These are phyloP conservation scores for Solanum verrucosum DNA, from an alignment of 257 asterid genomes.

Conservation along the genomic window DNA sequence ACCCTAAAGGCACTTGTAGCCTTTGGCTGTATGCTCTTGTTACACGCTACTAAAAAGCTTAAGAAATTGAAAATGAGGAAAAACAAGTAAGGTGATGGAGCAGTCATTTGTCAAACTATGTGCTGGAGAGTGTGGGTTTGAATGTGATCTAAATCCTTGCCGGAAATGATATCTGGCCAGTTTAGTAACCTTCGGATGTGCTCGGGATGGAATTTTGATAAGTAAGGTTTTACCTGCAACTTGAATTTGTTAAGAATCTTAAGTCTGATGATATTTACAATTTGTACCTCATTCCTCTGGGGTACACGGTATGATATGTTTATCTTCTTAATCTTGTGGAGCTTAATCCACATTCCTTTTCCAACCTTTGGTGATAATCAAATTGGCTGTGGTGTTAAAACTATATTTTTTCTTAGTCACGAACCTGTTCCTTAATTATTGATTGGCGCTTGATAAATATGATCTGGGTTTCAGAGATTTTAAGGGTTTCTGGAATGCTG, in stretches of 20 bases:
- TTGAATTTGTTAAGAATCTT: background rate
- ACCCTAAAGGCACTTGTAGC: background rate
- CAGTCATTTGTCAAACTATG: background rate
- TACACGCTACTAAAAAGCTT: background rate
- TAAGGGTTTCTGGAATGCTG: constrained; percentile 70
- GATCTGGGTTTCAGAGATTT: constrained; percentile 36
- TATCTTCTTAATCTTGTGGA: background rate
- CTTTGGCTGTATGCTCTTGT: background rate
- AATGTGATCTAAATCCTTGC: background rate
- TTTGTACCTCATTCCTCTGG: background rate
- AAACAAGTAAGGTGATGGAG: background rate
- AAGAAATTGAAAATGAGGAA: background rate
- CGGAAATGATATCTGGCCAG: background rate
- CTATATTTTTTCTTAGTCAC: background rate
- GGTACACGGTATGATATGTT: background rate
- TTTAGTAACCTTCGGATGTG: background rate
- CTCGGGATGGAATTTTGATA: background rate
- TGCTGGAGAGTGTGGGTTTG: background rate
- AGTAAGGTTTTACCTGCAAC: background rate
- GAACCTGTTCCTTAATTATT: background rate
- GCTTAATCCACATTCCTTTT: background rate
- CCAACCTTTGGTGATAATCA: background rate
- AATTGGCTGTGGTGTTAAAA: background rate
- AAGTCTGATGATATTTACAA: background rate
- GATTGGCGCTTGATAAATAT: background rate